These are phyloP conservation scores for Cyclotella distinguenda DNA, from an alignment of 108 stramenopile species.

Conservation along the genomic window DNA sequence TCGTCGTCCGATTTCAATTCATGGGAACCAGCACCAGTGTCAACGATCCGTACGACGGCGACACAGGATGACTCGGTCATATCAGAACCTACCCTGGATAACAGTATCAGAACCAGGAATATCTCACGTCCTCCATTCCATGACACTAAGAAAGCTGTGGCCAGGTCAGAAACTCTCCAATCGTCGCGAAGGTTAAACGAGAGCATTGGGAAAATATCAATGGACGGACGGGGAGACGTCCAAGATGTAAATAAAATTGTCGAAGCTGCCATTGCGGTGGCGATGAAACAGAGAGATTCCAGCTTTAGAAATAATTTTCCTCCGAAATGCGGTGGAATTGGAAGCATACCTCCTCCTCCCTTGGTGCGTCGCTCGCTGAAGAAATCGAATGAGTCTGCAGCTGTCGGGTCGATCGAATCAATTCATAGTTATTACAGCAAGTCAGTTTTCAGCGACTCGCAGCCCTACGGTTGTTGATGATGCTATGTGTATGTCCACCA, in stretches of 20 bases:
- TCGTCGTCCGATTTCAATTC: not conserved
- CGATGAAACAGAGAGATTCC: not conserved
- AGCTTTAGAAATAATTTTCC: too few relatives aligned
- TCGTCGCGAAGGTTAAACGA: not conserved
- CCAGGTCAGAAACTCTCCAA: not conserved
- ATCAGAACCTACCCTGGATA: constrained; percentile 2
- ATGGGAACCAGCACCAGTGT: not conserved
- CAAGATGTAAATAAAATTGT: constrained; percentile 6
- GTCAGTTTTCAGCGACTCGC: too few relatives aligned
- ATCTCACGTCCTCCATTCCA: too few relatives aligned
- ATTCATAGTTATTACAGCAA: not conserved
- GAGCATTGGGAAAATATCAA: constrained; percentile 6
- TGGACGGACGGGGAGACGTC: not conserved
- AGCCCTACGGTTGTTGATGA: too few relatives aligned
- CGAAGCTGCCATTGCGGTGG: not conserved
- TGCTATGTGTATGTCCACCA: too few relatives aligned
- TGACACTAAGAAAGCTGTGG: not conserved
- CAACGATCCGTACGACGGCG: not conserved
- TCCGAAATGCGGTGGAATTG: too few relatives aligned
- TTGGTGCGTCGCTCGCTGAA: not conserved
- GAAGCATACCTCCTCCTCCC: not conserved
- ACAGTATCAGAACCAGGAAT: constrained; percentile 3
- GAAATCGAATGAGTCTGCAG: not conserved
- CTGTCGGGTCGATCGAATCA: not conserved
- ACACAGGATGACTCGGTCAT: not conserved